Evolutionary conservation across 495 filamentous ascomycete genomes (phyloP).

Genomic region (Polyplosphaeria fusca): DNA sequence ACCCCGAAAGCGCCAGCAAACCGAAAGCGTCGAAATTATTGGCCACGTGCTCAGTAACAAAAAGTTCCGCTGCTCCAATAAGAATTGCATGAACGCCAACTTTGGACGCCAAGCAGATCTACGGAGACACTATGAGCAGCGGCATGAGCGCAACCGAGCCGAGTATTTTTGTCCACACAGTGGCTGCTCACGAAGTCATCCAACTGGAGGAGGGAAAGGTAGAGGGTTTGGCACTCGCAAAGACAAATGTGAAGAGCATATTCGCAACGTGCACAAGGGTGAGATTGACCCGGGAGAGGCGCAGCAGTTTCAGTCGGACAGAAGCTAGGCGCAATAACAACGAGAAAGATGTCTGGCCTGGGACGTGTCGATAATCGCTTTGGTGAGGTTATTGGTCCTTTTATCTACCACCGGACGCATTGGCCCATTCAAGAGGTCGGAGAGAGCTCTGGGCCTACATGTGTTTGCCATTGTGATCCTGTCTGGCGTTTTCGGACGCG

Average conservation of each 20-base stretch:
- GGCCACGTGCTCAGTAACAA: not conserved
- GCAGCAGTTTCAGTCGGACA: too few relatives aligned
- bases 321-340: too few relatives aligned
- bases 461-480: too few relatives aligned
- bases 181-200: not conserved
- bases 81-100: not conserved
- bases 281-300: not conserved
- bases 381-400: too few relatives aligned
- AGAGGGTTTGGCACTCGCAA: not conserved
- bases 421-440: too few relatives aligned
- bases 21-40: not conserved
- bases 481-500: too few relatives aligned
- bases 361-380: too few relatives aligned
- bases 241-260: slow-evolving; percentile 6
- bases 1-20: not conserved
- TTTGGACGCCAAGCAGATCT: slow-evolving; percentile 2
- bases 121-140: not conserved
- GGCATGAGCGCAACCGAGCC: not conserved
- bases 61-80: not conserved
- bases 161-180: not conserved
- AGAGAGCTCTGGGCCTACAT: too few relatives aligned
- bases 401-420: too few relatives aligned
- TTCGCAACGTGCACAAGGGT: slow-evolving; percentile 1
- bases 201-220: not conserved
- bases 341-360: too few relatives aligned